phyloP scores from a whole-genome alignment of 768 basidiomycete genomes.

The Leccinum subtestaceum region DNA sequence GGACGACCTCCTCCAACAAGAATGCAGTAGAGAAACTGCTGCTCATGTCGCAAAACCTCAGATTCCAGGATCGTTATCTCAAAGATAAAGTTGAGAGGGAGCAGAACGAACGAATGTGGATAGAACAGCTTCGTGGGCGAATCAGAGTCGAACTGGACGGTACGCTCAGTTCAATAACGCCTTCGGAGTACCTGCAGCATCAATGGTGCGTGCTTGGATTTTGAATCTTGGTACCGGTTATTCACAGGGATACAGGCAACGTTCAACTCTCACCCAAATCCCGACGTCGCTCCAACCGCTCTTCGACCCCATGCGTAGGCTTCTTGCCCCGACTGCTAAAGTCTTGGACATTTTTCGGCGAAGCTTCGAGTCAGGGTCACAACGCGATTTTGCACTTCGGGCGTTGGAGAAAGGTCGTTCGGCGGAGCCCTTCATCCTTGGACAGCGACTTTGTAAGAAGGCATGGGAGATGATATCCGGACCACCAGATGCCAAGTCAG shows the following conservation, averaged over 20 bases:
- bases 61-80: conserved; percentile 39
- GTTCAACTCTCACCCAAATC: conserved; percentile 55
- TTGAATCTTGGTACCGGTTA: neutral
- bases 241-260: conserved; percentile 34
- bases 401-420: conserved; percentile 65
- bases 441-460: conserved; percentile 36
- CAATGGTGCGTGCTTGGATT: conserved; percentile 39
- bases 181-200: conserved; percentile 23
- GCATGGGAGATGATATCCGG: conserved; percentile 40
- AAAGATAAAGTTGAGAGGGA: conserved; percentile 39
- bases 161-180: conserved; percentile 27
- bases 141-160: conserved; percentile 27
- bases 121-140: conserved; percentile 21
- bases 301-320: conserved; percentile 47
- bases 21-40: conserved; percentile 55
- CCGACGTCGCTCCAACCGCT: conserved; percentile 57
- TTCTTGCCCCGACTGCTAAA: conserved; percentile 56
- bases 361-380: conserved; percentile 56
- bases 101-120: conserved; percentile 49
- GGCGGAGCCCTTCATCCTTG: conserved; percentile 52
- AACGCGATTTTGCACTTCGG: conserved; percentile 52
- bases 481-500: conserved; percentile 27
- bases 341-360: conserved; percentile 50
- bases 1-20: conserved; percentile 54
- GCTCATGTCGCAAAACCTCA: conserved; percentile 58